Evolutionary conservation across 2,329 filamentous ascomycete species (phyloP).

Genomic region (Ophiosphaerella korrae): DNA sequence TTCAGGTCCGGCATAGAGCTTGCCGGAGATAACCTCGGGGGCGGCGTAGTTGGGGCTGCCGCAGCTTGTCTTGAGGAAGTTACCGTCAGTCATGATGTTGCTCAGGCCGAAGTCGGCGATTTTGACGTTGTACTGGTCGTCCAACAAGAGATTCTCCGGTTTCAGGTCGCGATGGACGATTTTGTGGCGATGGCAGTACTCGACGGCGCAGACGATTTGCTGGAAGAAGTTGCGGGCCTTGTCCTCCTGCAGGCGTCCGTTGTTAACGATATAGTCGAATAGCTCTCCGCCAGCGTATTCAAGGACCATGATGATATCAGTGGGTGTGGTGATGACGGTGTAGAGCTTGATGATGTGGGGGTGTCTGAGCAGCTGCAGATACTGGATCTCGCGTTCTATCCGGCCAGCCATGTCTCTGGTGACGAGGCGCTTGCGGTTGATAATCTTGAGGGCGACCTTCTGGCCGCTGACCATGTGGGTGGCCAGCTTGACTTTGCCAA

Average conservation of each 20-base stretch:
- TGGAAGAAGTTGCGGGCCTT: slow-evolving; percentile 98
- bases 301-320: slow-evolving; percentile 98
- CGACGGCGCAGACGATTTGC: slow-evolving; percentile 97
- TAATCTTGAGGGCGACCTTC: slow-evolving; percentile 97
- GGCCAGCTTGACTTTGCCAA: slow-evolving; percentile 97
- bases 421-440: slow-evolving; percentile 92
- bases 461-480: slow-evolving; percentile 90
- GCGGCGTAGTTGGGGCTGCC: slow-evolving; percentile 98
- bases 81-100: slow-evolving; percentile 99
- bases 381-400: slow-evolving; percentile 97
- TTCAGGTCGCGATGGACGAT: slow-evolving; percentile 98
- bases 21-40: slow-evolving; percentile 96
- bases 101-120: slow-evolving; percentile 98
- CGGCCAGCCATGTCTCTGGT: slow-evolving; percentile 97
- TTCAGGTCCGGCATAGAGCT: slow-evolving; percentile 95
- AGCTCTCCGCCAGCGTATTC: slow-evolving; percentile 96
- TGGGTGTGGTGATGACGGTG: slow-evolving; percentile 92
- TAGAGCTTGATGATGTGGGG: slow-evolving; percentile 99
- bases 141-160: slow-evolving; percentile 92
- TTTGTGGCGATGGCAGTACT: slow-evolving; percentile 98
- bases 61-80: slow-evolving; percentile 98
- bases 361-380: slow-evolving; percentile 91
- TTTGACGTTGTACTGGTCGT: slow-evolving; percentile 96
- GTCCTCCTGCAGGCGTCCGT: slow-evolving; percentile 87
- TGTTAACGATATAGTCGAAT: slow-evolving; percentile 96